Base-by-base conservation (phyloP, 1,139 yeast species). In the Nakaseomyces nivariensis region DNA sequence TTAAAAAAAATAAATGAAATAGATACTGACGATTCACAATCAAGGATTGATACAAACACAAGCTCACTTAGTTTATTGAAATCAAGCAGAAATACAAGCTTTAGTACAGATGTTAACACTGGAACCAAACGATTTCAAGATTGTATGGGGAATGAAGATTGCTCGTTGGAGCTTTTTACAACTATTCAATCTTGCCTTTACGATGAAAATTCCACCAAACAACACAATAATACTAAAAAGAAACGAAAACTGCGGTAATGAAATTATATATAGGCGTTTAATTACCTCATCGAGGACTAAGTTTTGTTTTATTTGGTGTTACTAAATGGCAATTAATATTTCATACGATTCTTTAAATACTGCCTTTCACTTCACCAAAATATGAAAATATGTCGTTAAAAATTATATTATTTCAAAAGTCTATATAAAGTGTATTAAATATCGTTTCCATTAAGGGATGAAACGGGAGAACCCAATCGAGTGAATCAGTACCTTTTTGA, bases 11-110 rank as follows among this genome's bases (percentile, higher is more conserved):
- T 10, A 5, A n/a, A 6, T 4, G 44, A 41, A 13, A 41, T 41
- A 11, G 44, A 41, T 17, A 29, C 34, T 5, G 44, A 41, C 27
- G 29, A 29, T 27, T 41, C 44, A 41, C 44, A 41, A 26, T 41
- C 44, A n/a, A 41, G 44, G 11, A 41, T 41, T 2, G 44, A 41
- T 29, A 41, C 34, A 5, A 27, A 27, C n/a, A 41, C 24, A 5
- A 41, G 34, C 13, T 27, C 44, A 7, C 25, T 41, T 4, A 29
- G 34, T 8, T 26, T 41, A 7, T 41, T 41, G 7, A 41, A 41
- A 29, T 41, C 34, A 27, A 13, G 34, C n/a, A 27, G 25, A 27
- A 41, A 41, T 22, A 13, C 44, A 6, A 41, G 44, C n/a, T 41
- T 41, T 4, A 25, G 17, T 25, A 11, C 11, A 11, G 31, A 24